Percentiles rank a stretch among this genome's conserved stretches.
Evolutionary conservation across 345 rosid genomes (phyloP).

Genomic region (Turritis glabra): DNA sequence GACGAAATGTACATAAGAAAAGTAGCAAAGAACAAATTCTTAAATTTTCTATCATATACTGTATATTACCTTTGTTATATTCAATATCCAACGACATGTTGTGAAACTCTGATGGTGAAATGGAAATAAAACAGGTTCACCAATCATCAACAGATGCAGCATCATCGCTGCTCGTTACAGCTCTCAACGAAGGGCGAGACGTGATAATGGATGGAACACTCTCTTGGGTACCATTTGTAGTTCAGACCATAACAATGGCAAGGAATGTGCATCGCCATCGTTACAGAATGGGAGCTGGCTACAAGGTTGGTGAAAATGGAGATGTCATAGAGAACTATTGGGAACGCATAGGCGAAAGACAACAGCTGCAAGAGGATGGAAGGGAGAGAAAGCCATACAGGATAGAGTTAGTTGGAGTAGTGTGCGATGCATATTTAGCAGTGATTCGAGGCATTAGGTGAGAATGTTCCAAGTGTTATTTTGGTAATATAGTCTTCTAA

Average conservation of each 20-base stretch:
- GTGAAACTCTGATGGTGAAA: conserved; percentile 13
- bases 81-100: background rate
- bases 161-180: conserved; percentile 91
- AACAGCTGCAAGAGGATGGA: conserved; percentile 51
- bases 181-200: conserved; percentile 90
- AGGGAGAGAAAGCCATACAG: conserved; percentile 79
- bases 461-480: conserved; percentile 14
- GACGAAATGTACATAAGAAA: background rate
- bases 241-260: conserved; percentile 92
- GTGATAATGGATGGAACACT: conserved; percentile 98
- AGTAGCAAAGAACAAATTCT: background rate
- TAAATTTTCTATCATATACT: background rate
- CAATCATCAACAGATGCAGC: conserved; percentile 99
- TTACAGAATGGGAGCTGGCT: conserved; percentile 91
- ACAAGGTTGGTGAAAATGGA: conserved; percentile 68
- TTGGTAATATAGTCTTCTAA: background rate
- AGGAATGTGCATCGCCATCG: conserved; percentile 83
- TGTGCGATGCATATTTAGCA: conserved; percentile 93
- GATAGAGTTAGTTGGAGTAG: conserved; percentile 94
- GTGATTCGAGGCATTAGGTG: conserved; percentile 92
- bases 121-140: conserved; percentile 68
- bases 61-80: background rate
- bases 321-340: conserved; percentile 76
- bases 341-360: conserved; percentile 69
- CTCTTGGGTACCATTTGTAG: conserved; percentile 94